phyloP scores from a whole-genome alignment of 805 yeast genomes.

The Yamadazyma olivae region DNA sequence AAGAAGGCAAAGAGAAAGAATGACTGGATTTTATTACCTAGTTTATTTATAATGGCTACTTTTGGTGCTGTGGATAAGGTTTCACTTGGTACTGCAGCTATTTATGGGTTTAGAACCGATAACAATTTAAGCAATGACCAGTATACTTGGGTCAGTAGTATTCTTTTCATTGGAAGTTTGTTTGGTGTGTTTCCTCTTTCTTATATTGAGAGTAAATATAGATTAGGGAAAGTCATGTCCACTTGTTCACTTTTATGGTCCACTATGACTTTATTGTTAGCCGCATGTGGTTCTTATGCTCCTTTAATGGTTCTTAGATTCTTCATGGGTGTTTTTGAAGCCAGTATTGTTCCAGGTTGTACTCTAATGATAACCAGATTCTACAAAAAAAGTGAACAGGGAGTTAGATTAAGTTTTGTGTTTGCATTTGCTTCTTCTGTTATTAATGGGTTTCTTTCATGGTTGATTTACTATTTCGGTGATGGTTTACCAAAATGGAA shows the following conservation, averaged over 20 bases:
- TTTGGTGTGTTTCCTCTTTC: conserved; percentile 18
- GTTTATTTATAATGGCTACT: conserved; percentile 15
- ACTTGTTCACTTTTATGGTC: conserved; percentile 17
- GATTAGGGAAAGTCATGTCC: conserved; percentile 22
- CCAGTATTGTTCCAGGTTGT: conserved; percentile 18
- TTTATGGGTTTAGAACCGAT: conserved; percentile 17
- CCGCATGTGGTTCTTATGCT: conserved; percentile 14
- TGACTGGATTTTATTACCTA: conserved; percentile 15
- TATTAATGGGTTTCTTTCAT: conserved; percentile 22
- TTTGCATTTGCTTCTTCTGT: conserved; percentile 19
- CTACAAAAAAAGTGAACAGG: conserved; percentile 16
- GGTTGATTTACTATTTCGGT: conserved; percentile 17
- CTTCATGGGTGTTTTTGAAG: conserved; percentile 27
- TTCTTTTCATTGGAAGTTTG: conserved; percentile 16
- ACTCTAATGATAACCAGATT: conserved; percentile 14
- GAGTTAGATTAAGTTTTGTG: conserved; percentile 14
- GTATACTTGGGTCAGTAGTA: conserved; percentile 18
- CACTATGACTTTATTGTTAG: conserved; percentile 11
- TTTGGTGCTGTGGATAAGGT: conserved; percentile 19
- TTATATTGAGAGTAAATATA: conserved; percentile 15
- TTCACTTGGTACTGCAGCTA: conserved; percentile 16
- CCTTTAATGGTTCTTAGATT: conserved; percentile 16
- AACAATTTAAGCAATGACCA: conserved; percentile 11
- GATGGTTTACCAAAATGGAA: conserved; percentile 18
- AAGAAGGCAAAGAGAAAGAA: conserved; percentile 10